A percentile compares a stretch with the other conserved stretches of the same genome.
phyloP scores from a whole-genome alignment of 2,329 filamentous ascomycete genomes.

The Ophiosphaerella herpotricha region DNA sequence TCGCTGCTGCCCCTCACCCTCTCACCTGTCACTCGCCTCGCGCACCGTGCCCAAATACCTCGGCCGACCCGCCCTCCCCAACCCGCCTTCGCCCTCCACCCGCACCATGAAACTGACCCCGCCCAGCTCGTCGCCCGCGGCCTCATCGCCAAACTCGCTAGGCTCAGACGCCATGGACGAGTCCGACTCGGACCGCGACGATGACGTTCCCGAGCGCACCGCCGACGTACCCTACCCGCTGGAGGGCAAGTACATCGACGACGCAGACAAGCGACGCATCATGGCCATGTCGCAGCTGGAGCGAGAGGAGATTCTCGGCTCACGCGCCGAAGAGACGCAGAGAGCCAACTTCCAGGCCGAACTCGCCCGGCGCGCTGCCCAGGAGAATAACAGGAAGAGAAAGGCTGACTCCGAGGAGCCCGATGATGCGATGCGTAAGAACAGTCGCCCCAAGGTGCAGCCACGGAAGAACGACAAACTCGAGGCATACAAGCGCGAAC shows the following conservation, averaged over 20 bases:
- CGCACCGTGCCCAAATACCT: conserved; percentile 4
- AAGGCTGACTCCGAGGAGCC: conserved; percentile 79
- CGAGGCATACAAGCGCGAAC: conserved; percentile 63
- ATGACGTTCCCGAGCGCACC: conserved; percentile 55
- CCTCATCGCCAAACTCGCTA: conserved; percentile 70
- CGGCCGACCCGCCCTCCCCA: conserved; percentile 16
- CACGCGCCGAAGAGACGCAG: conserved; percentile 82
- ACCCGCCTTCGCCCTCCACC: conserved; percentile 8
- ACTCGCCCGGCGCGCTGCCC: conserved; percentile 75
- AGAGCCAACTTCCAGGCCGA: conserved; percentile 80
- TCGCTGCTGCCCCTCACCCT: not conserved
- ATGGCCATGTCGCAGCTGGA: conserved; percentile 87
- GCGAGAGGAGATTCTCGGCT: conserved; percentile 86
- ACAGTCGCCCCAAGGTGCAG: conserved; percentile 55
- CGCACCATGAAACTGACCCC: conserved; percentile 34
- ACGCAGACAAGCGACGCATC: conserved; percentile 64
- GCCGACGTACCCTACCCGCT: conserved; percentile 76
- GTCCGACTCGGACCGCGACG: conserved; percentile 59
- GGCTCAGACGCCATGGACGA: conserved; percentile 90
- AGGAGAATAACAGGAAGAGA: conserved; percentile 69
- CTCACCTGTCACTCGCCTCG: conserved; percentile 1
- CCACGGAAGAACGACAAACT: conserved; percentile 72
- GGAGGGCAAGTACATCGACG: conserved; percentile 76
- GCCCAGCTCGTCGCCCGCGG: conserved; percentile 68
- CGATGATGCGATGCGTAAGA: conserved; percentile 77